These are phyloP conservation scores for Vitis cinerea DNA, from an alignment of 164 flowering plant genomes.

Conservation along the genomic window DNA sequence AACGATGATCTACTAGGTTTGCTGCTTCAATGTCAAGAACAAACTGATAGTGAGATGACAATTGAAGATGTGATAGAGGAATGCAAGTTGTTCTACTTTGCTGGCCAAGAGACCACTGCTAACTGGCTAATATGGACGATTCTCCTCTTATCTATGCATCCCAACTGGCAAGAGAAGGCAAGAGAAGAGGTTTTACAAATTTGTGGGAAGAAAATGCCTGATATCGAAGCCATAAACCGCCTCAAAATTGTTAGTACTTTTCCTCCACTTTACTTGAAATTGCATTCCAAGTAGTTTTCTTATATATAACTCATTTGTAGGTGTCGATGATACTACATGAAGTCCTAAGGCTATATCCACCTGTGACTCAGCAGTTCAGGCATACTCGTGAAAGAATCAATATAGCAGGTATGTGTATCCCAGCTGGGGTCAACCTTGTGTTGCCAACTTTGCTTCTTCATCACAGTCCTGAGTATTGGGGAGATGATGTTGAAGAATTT, in stretches of 20 bases:
- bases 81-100: constrained; percentile 52
- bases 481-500: too few species aligned
- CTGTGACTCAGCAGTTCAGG: too few species aligned
- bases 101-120: constrained; percentile 54
- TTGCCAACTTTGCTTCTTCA: too few species aligned
- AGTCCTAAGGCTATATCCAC: too few species aligned
- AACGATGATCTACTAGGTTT: constrained; percentile 32
- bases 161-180: constrained; percentile 46
- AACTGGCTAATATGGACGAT: constrained; percentile 46
- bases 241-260: constrained; percentile 38
- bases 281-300: too few species aligned
- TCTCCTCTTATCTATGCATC: constrained; percentile 40
- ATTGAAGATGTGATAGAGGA: constrained; percentile 50
- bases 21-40: constrained; percentile 24
- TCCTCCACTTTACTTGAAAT: background rate
- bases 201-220: constrained; percentile 26
- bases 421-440: too few species aligned
- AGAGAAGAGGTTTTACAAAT: constrained; percentile 45
- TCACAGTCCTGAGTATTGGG: too few species aligned
- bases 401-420: too few species aligned
- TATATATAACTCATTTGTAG: too few species aligned
- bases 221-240: constrained; percentile 28
- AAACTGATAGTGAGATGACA: constrained; percentile 24
- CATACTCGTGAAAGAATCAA: too few species aligned
- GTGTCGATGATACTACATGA: too few species aligned